Evolutionary conservation across 345 rosid species (phyloP), one percentile per base, ranked within the genome.

Genomic region (Toxicodendron radicans): DNA sequence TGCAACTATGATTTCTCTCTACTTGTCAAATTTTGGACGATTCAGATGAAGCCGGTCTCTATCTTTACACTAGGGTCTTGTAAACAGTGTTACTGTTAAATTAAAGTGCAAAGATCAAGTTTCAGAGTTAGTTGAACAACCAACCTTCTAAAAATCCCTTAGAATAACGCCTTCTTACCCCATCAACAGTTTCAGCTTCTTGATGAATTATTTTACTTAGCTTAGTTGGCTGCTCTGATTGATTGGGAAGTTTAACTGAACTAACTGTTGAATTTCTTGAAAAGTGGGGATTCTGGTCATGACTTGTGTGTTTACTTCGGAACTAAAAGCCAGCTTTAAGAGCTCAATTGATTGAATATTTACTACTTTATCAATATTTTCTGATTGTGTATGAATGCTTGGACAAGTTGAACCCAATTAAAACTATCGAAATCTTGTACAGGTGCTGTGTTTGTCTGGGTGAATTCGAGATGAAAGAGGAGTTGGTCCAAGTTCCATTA

Each of bases 381-480:
- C 18, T 30, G 64, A 9, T 13, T 60, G 10, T n/a, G n/a, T 35
- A 33, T n/a, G n/a, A n/a, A 33, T 67, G 17, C 45, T 30, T 67
- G 17, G 5, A 2, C 18, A 23, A 60, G 43, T 30, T 7, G 64
- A 30, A 60, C 41, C 53, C 21, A 10, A 57, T 38, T 58, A 16
- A 27, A 41, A 18, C 0, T 10, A 60, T 32, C 32, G 27, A 56
- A 30, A 12, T 57, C 5, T 43, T 54, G n/a, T 10, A 32, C 84
- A 94, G 99, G 76, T 95, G 99, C 52, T 91, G 98, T 76, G 97
- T 95, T 32, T 95, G 99, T 82, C 82, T 95, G 80, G 99, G 97
- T 45, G 99, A 95, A 63, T 95, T 84, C 48, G 96, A 91, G 83
- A 80, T 95, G 70, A 81, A 91, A 78, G 99, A 92, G 80, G 92